Percentiles rank a stretch among this genome's conserved stretches.
These are phyloP conservation scores for Anthoceros angustus DNA, from an alignment of 225 moss, liverwort and hornwort genomes.

Conservation along the genomic window DNA sequence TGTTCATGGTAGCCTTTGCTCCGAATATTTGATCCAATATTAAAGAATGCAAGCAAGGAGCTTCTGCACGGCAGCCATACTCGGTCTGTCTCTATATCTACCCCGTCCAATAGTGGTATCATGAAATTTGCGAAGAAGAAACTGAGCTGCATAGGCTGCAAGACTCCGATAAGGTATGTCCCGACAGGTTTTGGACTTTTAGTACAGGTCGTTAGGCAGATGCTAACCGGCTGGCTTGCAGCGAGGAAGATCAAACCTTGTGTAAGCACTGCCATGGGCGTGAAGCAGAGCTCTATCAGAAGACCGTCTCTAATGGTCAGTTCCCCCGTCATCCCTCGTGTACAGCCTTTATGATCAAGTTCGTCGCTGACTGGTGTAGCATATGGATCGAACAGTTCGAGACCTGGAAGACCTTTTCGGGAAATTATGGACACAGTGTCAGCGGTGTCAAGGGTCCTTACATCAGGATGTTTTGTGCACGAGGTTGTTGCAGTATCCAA, in stretches of 20 bases:
- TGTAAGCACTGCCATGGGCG: constrained; percentile 83
- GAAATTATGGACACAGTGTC: constrained; percentile 92
- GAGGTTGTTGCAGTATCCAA: constrained; percentile 23
- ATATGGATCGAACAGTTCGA: constrained; percentile 36
- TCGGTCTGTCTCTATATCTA: constrained; percentile 83
- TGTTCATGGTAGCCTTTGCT: constrained; percentile 44
- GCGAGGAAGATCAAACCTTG: constrained; percentile 72
- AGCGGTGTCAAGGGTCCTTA: constrained; percentile 93
- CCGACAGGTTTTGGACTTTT: not conserved
- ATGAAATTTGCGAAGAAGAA: constrained; percentile 98
- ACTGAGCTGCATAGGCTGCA: constrained; percentile 79
- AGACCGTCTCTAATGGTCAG: constrained; percentile 66
- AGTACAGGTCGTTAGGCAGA: not conserved
- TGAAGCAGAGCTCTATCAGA: constrained; percentile 85
- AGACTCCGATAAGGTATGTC: constrained; percentile 59
- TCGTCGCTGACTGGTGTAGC: not conserved
- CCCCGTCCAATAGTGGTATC: constrained; percentile 88
- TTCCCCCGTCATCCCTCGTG: not conserved
- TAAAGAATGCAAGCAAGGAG: constrained; percentile 96
- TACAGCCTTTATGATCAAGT: not conserved
- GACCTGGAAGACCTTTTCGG: constrained; percentile 85
- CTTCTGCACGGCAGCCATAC: constrained; percentile 88
- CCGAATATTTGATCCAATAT: constrained; percentile 85
- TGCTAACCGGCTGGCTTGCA: constrained; percentile 15
- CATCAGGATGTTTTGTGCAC: constrained; percentile 99